Evolutionary conservation across 305 asterid species (phyloP).

Genomic region (Fraxinus velutina): DNA sequence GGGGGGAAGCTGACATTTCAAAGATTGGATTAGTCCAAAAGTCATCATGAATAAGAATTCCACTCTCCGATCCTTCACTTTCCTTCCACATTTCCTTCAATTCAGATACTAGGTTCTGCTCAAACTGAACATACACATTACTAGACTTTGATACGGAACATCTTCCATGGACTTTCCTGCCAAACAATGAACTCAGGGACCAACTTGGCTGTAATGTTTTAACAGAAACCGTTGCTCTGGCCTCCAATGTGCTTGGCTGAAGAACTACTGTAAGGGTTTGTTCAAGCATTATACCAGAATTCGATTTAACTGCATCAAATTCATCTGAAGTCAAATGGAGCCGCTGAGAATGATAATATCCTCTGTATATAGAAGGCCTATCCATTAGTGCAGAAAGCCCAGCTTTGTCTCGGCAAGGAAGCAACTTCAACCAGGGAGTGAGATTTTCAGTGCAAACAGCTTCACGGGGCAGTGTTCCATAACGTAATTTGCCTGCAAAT

Average conservation of each 20-base stretch:
- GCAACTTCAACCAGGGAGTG: conserved; percentile 98
- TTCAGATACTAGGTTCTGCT: conserved; percentile 55
- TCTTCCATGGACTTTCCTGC: conserved; percentile 65
- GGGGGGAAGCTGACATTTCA: conserved; percentile 60
- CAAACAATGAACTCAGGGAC: conserved; percentile 87
- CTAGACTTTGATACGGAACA: conserved; percentile 76
- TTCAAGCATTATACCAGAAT: conserved; percentile 65
- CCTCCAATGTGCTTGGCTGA: conserved; percentile 48
- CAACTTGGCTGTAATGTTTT: conserved; percentile 65
- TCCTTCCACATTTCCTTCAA: conserved; percentile 30
- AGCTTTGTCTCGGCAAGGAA: conserved; percentile 95
- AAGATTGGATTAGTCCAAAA: conserved; percentile 40
- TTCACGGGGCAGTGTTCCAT: conserved; percentile 96
- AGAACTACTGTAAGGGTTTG: conserved; percentile 92
- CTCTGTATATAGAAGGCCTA: conserved; percentile 79
- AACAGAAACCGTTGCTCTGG: conserved; percentile 34
- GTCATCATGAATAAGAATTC: conserved; percentile 26
- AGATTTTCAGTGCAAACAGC: conserved; percentile 99
- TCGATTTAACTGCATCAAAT: conserved; percentile 39
- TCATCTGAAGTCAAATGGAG: conserved; percentile 72
- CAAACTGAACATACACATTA: conserved; percentile 73
- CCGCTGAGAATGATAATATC: conserved; percentile 86
- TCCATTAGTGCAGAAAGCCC: conserved; percentile 89
- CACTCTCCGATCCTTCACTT: conserved; percentile 29
- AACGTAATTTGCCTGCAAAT: conserved; percentile 59